A percentile compares a stretch with the other conserved stretches of the same genome.
Evolutionary conservation across 345 rosid species (phyloP).

Genomic region (Eucalyptus polyanthemos): DNA sequence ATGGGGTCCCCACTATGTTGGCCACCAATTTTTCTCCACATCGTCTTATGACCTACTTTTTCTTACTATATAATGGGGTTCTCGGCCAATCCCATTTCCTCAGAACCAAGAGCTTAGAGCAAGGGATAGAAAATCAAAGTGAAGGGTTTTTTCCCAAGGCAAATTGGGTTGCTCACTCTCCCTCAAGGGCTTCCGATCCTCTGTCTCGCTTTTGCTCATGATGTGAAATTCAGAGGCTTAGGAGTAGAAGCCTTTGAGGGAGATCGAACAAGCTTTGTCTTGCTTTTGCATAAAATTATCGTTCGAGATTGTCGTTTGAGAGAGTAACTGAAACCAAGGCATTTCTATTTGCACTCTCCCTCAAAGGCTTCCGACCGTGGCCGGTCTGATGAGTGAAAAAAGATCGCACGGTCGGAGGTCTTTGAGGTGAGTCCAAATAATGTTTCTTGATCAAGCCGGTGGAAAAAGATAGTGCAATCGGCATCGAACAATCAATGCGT

Average conservation of each 20-base stretch:
- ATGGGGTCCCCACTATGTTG: background rate
- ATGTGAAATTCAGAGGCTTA: background rate
- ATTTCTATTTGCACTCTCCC: background rate
- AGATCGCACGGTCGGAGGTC: background rate
- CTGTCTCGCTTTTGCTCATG: background rate
- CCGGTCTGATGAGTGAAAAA: background rate
- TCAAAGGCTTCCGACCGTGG: background rate
- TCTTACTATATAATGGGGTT: background rate
- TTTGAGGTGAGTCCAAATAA: background rate
- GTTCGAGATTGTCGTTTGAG: background rate
- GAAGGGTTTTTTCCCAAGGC: background rate
- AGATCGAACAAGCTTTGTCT: constrained; percentile 18
- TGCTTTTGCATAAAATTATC: background rate
- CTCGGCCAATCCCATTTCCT: background rate
- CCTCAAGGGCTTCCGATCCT: constrained; percentile 22
- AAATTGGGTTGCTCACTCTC: constrained; percentile 12
- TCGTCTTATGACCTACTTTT: background rate
- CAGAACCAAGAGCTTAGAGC: background rate
- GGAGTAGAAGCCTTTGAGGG: constrained; percentile 21
- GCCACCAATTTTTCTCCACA: background rate
- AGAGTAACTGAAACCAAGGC: background rate
- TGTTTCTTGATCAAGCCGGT: background rate
- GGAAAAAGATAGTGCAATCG: background rate
- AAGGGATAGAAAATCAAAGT: background rate
- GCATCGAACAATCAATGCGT: background rate